These are phyloP conservation scores for Syzygium malaccense DNA, from an alignment of 441 rosid species.

Conservation along the genomic window DNA sequence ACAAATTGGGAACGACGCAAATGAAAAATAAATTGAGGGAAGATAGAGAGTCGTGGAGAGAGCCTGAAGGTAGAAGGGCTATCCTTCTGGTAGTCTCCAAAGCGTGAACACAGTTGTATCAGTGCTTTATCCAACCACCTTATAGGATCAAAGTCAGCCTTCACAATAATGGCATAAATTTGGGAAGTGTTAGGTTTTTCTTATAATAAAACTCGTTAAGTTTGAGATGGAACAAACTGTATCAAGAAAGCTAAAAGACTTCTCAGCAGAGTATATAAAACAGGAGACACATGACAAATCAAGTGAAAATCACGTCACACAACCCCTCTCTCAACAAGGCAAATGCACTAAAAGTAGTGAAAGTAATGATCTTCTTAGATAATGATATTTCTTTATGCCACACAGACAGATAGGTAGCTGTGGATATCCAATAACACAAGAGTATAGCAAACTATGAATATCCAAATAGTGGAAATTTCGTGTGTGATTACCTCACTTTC, in stretches of 20 bases:
- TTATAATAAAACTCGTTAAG: neutral
- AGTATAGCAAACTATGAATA: neutral
- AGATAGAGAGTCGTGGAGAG: slow-evolving; percentile 70
- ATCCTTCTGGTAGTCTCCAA: slow-evolving; percentile 88
- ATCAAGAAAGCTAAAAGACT: neutral
- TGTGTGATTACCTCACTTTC: slow-evolving; percentile 72
- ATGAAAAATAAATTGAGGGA: slow-evolving; percentile 88
- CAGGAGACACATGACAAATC: neutral
- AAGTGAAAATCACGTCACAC: neutral
- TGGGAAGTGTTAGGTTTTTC: neutral
- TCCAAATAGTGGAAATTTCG: neutral
- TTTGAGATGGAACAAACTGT: neutral
- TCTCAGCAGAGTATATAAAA: neutral
- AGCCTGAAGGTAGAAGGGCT: slow-evolving; percentile 74
- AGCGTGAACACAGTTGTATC: slow-evolving; percentile 70
- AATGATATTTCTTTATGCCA: neutral
- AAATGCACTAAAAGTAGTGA: neutral
- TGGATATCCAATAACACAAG: neutral
- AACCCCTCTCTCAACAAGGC: neutral
- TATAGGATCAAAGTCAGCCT: slow-evolving; percentile 92
- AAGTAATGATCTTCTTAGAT: neutral
- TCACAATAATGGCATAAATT: slow-evolving; percentile 16
- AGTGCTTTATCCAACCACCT: slow-evolving; percentile 93
- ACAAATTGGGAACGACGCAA: slow-evolving; percentile 96
- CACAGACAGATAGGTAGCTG: neutral